Evolutionary conservation across 331 rosid genomes (phyloP).

Genomic region (Rhamnella rubrinervis): DNA sequence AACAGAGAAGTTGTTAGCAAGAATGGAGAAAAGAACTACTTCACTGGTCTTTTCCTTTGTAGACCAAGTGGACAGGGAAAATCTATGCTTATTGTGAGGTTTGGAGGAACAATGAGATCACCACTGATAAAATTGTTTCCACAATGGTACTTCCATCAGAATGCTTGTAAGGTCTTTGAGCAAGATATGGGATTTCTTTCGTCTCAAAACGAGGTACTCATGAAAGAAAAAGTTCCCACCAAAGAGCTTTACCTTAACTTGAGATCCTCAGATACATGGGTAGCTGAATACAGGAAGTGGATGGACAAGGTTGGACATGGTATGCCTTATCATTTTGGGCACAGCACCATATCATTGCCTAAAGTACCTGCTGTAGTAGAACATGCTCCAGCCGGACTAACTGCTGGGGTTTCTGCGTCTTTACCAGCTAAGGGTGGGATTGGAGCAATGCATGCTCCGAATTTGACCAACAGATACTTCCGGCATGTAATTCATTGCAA

Average conservation of each 20-base stretch:
- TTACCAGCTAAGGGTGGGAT: conserved; percentile 82
- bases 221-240: conserved; percentile 83
- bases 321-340: conserved; percentile 96
- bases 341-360: conserved; percentile 78
- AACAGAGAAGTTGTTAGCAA: conserved; percentile 56
- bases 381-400: conserved; percentile 86
- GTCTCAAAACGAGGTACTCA: conserved; percentile 82
- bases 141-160: conserved; percentile 90
- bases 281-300: conserved; percentile 90
- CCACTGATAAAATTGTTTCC: conserved; percentile 63
- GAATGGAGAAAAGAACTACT: conserved; percentile 61
- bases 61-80: conserved; percentile 97
- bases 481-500: conserved; percentile 87
- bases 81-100: conserved; percentile 88
- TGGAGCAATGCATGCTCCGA: conserved; percentile 79
- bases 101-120: conserved; percentile 72
- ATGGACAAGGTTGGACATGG: conserved; percentile 99
- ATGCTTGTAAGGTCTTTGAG: conserved; percentile 90
- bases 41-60: conserved; percentile 84
- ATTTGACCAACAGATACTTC: conserved; percentile 77
- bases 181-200: conserved; percentile 99
- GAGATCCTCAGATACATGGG: conserved; percentile 90
- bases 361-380: conserved; percentile 87
- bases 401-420: conserved; percentile 74
- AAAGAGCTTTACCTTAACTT: conserved; percentile 75